Evolutionary conservation across 2,329 filamentous ascomycete species (phyloP).

Genomic region (Fusarium lyarnte): DNA sequence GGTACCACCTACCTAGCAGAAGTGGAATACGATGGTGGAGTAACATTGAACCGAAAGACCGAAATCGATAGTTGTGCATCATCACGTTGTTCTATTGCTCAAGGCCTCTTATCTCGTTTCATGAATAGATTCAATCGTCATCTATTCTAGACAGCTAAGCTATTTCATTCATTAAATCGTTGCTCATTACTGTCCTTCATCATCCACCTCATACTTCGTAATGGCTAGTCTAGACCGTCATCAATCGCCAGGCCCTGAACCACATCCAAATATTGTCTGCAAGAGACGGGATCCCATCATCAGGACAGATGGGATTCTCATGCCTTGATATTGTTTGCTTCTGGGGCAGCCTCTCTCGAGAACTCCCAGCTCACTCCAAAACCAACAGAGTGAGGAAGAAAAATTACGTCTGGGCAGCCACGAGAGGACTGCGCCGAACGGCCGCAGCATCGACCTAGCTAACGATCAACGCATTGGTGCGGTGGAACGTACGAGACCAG

Average conservation of each 20-base stretch:
- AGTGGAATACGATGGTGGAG: background rate
- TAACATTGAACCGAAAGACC: background rate
- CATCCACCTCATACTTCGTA: slow-evolving; percentile 40
- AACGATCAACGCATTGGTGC: slow-evolving; percentile 43
- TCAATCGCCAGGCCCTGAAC: slow-evolving; percentile 42
- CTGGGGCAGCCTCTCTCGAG: slow-evolving; percentile 19
- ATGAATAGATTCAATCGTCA: slow-evolving; percentile 64
- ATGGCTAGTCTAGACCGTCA: slow-evolving; percentile 48
- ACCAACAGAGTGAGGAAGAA: slow-evolving; percentile 44
- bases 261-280: slow-evolving; percentile 44
- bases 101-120: slow-evolving; percentile 20
- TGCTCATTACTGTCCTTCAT: slow-evolving; percentile 37
- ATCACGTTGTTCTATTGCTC: background rate
- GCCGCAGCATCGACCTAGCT: slow-evolving; percentile 65
- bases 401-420: slow-evolving; percentile 43
- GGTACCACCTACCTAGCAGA: background rate
- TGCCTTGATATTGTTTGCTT: slow-evolving; percentile 27
- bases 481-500: slow-evolving; percentile 53
- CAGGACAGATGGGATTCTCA: slow-evolving; percentile 36
- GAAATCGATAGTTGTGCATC: background rate
- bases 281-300: slow-evolving; percentile 40
- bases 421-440: slow-evolving; percentile 50
- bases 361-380: slow-evolving; percentile 43
- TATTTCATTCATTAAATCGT: slow-evolving; percentile 32
- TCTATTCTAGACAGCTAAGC: slow-evolving; percentile 52